Evolutionary conservation across 768 basidiomycete genomes (phyloP).

Genomic region (Tephrocybe sp.): DNA sequence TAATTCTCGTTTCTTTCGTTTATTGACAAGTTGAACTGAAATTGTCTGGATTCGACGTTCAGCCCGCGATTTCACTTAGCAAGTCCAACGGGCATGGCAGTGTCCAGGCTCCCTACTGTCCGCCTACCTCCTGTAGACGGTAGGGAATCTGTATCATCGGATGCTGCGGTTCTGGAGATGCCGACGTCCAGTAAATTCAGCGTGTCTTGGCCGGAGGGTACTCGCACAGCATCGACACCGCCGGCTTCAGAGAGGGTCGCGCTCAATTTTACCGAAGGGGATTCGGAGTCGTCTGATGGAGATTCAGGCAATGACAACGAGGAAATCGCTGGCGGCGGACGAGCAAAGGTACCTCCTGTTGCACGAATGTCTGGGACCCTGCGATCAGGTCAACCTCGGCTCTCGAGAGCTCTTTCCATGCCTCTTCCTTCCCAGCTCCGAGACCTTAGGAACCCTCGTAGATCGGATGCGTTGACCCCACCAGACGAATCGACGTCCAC

Average conservation of each 20-base stretch:
- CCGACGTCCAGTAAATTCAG: conserved; percentile 55
- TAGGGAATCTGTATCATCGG: conserved; percentile 40
- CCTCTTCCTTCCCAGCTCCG: conserved; percentile 80
- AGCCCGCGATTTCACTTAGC: conserved; percentile 8
- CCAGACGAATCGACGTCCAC: neutral
- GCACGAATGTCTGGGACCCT: conserved; percentile 8
- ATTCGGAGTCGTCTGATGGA: conserved; percentile 49
- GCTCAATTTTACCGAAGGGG: conserved; percentile 47
- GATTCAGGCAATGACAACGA: conserved; percentile 25
- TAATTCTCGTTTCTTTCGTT: neutral
- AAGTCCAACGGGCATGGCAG: conserved; percentile 28
- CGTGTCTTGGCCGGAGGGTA: conserved; percentile 54
- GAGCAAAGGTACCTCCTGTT: conserved; percentile 14
- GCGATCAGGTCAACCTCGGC: conserved; percentile 42
- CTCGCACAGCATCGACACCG: conserved; percentile 36
- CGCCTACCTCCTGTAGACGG: conserved; percentile 46
- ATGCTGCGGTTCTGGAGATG: conserved; percentile 44
- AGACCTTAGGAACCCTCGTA: conserved; percentile 66
- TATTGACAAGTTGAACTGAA: too few relatives aligned
- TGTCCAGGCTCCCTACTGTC: conserved; percentile 44
- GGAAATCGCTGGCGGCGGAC: conserved; percentile 13
- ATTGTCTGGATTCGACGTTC: too few relatives aligned
- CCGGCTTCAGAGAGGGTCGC: conserved; percentile 36
- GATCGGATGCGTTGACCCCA: conserved; percentile 2
- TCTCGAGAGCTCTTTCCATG: conserved; percentile 75